These are phyloP conservation scores for Avena eriantha DNA, from an alignment of 176 grass and related monocot species.

Conservation along the genomic window DNA sequence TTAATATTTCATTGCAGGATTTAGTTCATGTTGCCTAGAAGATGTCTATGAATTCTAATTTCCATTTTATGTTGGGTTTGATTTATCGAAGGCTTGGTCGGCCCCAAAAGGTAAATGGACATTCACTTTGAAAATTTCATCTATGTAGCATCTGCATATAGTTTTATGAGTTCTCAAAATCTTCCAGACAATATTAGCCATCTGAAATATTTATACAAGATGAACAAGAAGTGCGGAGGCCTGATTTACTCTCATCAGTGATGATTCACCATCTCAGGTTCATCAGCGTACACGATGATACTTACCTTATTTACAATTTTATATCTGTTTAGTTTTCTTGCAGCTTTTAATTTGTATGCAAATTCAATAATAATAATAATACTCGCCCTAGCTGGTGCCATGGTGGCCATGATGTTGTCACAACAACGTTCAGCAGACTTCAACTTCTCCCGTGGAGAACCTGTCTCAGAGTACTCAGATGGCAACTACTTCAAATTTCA, in stretches of 20 bases:
- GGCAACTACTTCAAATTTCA: too few relatives aligned
- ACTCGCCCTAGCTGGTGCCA: too few relatives aligned
- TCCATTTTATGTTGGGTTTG: slow-evolving; percentile 93
- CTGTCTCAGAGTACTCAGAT: too few relatives aligned
- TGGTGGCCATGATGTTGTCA: too few relatives aligned
- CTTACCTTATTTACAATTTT: not conserved
- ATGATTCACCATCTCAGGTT: slow-evolving; percentile 93
- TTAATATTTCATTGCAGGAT: too few relatives aligned
- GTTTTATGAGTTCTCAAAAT: slow-evolving; percentile 39
- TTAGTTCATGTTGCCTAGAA: too few relatives aligned
- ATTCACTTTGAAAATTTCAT: slow-evolving; percentile 34
- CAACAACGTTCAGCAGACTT: too few relatives aligned
- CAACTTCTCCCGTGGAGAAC: too few relatives aligned
- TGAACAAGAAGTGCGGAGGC: slow-evolving; percentile 81
- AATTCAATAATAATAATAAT: not conserved
- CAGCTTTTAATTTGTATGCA: not conserved
- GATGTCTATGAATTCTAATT: too few relatives aligned
- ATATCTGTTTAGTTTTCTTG: not conserved
- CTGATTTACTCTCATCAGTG: slow-evolving; percentile 88
- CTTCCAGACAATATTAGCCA: slow-evolving; percentile 70
- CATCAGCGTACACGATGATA: slow-evolving; percentile 7
- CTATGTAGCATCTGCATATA: slow-evolving; percentile 38
- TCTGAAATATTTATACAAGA: slow-evolving; percentile 89
- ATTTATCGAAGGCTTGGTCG: slow-evolving; percentile 98
- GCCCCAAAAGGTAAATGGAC: slow-evolving; percentile 77